Conservation (phyloP, 108 stramenopile species). For the Skeletonema tropicum region DNA sequence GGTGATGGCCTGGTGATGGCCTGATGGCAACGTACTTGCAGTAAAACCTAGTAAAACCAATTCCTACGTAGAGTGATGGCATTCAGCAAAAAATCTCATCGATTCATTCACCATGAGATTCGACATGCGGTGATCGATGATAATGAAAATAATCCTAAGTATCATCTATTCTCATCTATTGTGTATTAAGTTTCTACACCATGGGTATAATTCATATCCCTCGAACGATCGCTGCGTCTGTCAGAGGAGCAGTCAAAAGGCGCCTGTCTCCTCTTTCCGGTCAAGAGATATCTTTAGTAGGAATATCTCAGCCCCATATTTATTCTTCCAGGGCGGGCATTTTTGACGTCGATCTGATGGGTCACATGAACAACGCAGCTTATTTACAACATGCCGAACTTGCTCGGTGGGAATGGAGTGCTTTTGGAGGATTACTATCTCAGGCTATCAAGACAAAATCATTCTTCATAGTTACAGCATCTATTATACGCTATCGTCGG, state of each 20-base stretch:
- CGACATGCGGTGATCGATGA: too few relatives aligned
- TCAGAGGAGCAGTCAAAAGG: slow-evolving; percentile 34
- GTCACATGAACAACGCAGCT: slow-evolving; percentile 79
- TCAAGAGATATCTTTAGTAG: slow-evolving; percentile 30
- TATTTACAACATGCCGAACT: slow-evolving; percentile 74
- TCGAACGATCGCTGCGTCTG: slow-evolving; percentile 32
- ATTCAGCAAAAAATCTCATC: too few relatives aligned
- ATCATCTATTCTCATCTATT: too few relatives aligned
- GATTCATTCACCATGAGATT: too few relatives aligned
- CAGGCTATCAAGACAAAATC: slow-evolving; percentile 31
- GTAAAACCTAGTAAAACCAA: too few relatives aligned
- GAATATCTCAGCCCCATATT: slow-evolving; percentile 30
- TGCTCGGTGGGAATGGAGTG: slow-evolving; percentile 72
- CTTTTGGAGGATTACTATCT: slow-evolving; percentile 56
- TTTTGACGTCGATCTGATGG: slow-evolving; percentile 68
- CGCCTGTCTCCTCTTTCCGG: slow-evolving; percentile 29
- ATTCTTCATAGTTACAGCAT: slow-evolving; percentile 55
- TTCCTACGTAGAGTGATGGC: too few relatives aligned
- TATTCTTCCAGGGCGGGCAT: slow-evolving; percentile 63
- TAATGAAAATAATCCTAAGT: too few relatives aligned
- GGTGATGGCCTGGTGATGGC: too few relatives aligned
- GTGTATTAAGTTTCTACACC: too few relatives aligned
- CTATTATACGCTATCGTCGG: slow-evolving; percentile 60
- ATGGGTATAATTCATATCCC: slow-evolving; percentile 48
- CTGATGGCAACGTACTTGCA: too few relatives aligned